Evolutionary conservation across 2,329 filamentous ascomycete species (phyloP).

Genomic region (Cladosporium sp.): DNA sequence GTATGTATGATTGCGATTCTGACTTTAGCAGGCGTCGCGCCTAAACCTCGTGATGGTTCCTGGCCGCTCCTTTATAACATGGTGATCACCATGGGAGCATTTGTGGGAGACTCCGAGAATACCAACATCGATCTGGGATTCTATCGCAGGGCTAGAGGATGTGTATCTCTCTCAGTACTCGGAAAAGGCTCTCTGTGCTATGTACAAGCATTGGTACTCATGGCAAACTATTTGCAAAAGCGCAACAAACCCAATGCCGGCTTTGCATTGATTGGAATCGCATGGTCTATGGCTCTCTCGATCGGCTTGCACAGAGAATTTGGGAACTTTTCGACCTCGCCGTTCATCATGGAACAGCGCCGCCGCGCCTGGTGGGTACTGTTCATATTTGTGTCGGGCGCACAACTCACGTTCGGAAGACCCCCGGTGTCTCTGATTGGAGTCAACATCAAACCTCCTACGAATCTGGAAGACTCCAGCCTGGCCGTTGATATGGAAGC

Average conservation of each 20-base stretch:
- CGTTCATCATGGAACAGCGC: background rate
- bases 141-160: background rate
- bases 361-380: background rate
- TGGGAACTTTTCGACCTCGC: background rate
- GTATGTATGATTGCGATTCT: background rate
- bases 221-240: background rate
- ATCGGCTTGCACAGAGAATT: background rate
- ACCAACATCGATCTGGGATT: background rate
- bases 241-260: background rate
- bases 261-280: background rate
- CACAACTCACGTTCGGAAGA: background rate
- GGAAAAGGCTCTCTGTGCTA: background rate
- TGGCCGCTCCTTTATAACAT: background rate
- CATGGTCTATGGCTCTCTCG: background rate
- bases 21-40: background rate
- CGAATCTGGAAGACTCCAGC: background rate
- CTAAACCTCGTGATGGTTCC: background rate
- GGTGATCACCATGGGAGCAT: background rate
- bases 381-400: background rate
- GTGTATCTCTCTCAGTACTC: background rate
- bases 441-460: background rate
- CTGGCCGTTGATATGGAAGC: background rate
- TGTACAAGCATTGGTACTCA: background rate
- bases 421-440: background rate
- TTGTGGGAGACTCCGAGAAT: background rate